phyloP scores from a whole-genome alignment of 768 basidiomycete species.

The Rickenella mellea region DNA sequence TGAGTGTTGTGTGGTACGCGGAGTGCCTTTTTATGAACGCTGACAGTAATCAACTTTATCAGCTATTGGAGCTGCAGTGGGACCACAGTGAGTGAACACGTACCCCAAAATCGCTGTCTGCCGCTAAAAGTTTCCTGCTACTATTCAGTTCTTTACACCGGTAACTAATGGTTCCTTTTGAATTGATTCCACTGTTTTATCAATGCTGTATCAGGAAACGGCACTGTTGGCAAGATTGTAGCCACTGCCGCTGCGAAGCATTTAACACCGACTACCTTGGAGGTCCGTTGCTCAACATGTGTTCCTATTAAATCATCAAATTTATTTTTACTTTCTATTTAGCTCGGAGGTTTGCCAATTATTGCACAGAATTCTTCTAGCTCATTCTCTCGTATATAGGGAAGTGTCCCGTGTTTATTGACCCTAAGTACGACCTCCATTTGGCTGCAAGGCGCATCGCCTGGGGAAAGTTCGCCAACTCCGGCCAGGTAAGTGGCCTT shows the following conservation, averaged over 20 bases:
- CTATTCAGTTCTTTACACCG: conserved; percentile 40
- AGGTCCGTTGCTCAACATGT: conserved; percentile 26
- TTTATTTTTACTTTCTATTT: neutral
- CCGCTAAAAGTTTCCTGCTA: neutral
- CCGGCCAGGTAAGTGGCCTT: conserved; percentile 12
- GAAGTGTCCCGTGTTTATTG: conserved; percentile 15
- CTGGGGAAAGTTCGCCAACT: conserved; percentile 16
- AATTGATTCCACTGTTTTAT: conserved; percentile 1
- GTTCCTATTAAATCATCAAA: neutral
- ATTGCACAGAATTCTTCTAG: neutral
- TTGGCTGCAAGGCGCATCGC: conserved; percentile 14
- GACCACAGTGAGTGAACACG: conserved; percentile 20
- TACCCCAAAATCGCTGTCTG: conserved; percentile 6
- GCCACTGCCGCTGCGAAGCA: conserved; percentile 43
- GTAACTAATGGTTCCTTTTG: conserved; percentile 20
- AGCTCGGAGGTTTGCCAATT: conserved; percentile 38
- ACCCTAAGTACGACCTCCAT: conserved; percentile 9
- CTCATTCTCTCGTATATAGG: conserved; percentile 4
- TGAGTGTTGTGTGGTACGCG: conserved; percentile 9
- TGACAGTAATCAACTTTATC: no score
- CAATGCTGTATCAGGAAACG: conserved; percentile 16
- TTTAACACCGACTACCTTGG: conserved; percentile 46
- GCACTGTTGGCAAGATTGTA: conserved; percentile 36
- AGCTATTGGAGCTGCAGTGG: conserved; percentile 47
- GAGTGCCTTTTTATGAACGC: neutral